Percentiles rank a stretch among this genome's conserved stretches.
Conservation (phyloP, 2,329 filamentous ascomycete species). For the Aspergillus candidus region DNA sequence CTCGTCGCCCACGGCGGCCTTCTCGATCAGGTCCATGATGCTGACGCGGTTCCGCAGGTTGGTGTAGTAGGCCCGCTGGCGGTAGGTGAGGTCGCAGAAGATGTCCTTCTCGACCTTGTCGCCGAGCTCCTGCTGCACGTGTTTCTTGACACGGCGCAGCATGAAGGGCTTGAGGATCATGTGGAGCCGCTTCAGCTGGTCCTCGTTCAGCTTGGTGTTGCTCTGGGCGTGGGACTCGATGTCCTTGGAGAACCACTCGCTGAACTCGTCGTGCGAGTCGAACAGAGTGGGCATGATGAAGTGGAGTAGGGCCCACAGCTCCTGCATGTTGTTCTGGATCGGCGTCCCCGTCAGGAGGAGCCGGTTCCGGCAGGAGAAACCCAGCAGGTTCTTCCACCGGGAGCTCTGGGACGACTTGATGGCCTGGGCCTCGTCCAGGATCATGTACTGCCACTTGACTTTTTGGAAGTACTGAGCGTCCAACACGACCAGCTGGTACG, state of each 20-base stretch:
- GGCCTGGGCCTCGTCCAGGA: constrained; percentile 94
- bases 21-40: constrained; percentile 97
- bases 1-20: constrained; percentile 88
- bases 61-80: constrained; percentile 87
- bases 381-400: constrained; percentile 90
- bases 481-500: constrained; percentile 93
- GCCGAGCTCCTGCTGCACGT: constrained; percentile 96
- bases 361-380: constrained; percentile 92
- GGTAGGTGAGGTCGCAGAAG: constrained; percentile 94
- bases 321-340: constrained; percentile 99
- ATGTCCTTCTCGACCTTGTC: constrained; percentile 98
- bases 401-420: constrained; percentile 98
- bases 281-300: constrained; percentile 99
- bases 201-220: constrained; percentile 98
- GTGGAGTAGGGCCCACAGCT: constrained; percentile 93
- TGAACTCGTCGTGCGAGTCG: constrained; percentile 52
- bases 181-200: constrained; percentile 91
- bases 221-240: constrained; percentile 98
- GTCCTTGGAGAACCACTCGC: constrained; percentile 50
- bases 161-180: constrained; percentile 99
- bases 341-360: constrained; percentile 91
- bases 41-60: constrained; percentile 95
- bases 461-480: constrained; percentile 98
- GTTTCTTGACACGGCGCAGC: constrained; percentile 98
- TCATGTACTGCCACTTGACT: constrained; percentile 99